Evolutionary conservation across 108 stramenopile genomes (phyloP).

Genomic region (Nitzschia putrida): DNA sequence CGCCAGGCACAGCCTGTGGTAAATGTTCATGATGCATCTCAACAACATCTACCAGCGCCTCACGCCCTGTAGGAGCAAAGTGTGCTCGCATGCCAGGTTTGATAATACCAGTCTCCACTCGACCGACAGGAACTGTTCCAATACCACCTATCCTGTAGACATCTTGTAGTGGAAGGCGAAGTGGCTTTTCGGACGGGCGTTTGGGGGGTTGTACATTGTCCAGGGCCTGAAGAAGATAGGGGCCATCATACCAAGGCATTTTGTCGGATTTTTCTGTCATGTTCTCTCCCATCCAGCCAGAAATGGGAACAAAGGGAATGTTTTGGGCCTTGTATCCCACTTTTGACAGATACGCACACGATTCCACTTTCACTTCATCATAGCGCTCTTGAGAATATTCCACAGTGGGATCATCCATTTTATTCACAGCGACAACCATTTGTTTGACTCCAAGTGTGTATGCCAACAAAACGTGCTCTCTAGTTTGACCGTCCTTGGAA

Average conservation of each 20-base stretch:
- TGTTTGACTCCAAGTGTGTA: conserved; percentile 95
- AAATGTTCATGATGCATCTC: conserved; percentile 94
- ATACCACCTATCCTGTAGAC: conserved; percentile 95
- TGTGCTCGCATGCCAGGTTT: conserved; percentile 87
- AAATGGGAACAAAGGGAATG: conserved; percentile 94
- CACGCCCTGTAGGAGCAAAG: conserved; percentile 82
- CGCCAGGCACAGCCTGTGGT: conserved; percentile 84
- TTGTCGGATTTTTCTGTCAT: conserved; percentile 87
- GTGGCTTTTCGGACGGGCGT: conserved; percentile 89
- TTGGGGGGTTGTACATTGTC: conserved; percentile 85
- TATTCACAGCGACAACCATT: conserved; percentile 95
- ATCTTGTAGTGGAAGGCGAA: conserved; percentile 96
- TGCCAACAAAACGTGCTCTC: conserved; percentile 93
- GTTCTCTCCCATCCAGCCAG: conserved; percentile 95
- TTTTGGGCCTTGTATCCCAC: conserved; percentile 82
- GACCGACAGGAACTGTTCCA: conserved; percentile 93
- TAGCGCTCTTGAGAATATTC: conserved; percentile 86
- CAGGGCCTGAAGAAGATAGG: conserved; percentile 90
- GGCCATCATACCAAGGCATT: conserved; percentile 96
- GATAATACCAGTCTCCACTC: conserved; percentile 92
- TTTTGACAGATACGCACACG: conserved; percentile 56
- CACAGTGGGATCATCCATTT: conserved; percentile 93
- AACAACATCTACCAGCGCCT: conserved; percentile 87
- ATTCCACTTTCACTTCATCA: conserved; percentile 87
- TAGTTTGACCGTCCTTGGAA: conserved; percentile 89